Base-by-base conservation (phyloP, 1,284 basidiomycete species). In the Fistulinella cinereoalba region DNA sequence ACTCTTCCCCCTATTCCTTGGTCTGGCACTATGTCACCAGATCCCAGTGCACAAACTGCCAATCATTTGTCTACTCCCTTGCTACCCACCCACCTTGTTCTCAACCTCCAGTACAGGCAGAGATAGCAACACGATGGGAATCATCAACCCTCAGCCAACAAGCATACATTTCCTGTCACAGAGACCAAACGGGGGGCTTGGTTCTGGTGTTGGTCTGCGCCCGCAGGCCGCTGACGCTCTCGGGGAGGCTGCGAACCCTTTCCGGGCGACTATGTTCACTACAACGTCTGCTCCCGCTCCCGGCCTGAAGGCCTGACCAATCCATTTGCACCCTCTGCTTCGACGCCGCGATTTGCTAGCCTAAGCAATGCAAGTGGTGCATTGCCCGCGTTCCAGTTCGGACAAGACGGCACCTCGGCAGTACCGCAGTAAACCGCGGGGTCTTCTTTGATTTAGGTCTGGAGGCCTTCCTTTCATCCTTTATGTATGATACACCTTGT, bases 1-100 rank as follows among this genome's bases (percentile, higher is more conserved):
- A 81, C 82, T 1, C 69, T 96, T 22, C 90, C 91, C 3, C 74
- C 88, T 9, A 80, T 85, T 45, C 77, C 83, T 12, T 78, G 79
- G 25, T 81, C 84, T 9, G 65, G 68, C 2, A 68, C 79, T 0
- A 69, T 70, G 6, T 79, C 80, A 16, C 77, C 83, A 22, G 67
- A 71, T 6, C 53, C 66, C 2, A 67, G 64, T 37, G 51, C 50
- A 13, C 46, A 65, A 10, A 31, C 49, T 6, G 22, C 51, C 4
- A 41, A 40, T 12, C 48, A 59, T 41, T 45, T 44, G 18, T 37
- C 55, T 25, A 43, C 56, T 25, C 47, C 57, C 11, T 54, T 61
- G 2, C 39, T 65, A 21, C 55, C 51, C 11, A 45, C 34, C 18
- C 56, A 43, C 21, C 39, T 46, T 29, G 13, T 10, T 15, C 41